Evolutionary conservation across 1,139 yeast species (phyloP).

Genomic region (Kodamaea fungicola): DNA sequence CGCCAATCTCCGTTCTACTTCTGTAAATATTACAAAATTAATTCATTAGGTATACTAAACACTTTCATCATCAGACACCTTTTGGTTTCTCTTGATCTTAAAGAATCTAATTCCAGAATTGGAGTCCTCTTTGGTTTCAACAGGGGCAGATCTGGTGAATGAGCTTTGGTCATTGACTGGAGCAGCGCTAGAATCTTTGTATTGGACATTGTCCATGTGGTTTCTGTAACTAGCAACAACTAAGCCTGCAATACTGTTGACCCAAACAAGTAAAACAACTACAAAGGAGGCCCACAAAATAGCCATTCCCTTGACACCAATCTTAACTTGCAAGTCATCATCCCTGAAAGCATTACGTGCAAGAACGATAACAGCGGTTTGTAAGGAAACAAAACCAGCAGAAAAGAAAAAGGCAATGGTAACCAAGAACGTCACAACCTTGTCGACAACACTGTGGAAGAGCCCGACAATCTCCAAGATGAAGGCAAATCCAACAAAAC

Average conservation of each 20-base stretch:
- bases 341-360: conserved; percentile 61
- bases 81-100: conserved; percentile 68
- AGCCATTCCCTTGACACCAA: conserved; percentile 61
- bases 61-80: conserved; percentile 58
- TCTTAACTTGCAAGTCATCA: conserved; percentile 37
- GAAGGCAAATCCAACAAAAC: conserved; percentile 47
- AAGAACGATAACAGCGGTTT: conserved; percentile 65
- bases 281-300: conserved; percentile 69
- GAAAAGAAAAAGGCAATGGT: conserved; percentile 51
- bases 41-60: conserved; percentile 28
- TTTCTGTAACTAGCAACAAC: conserved; percentile 45
- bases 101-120: conserved; percentile 68
- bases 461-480: conserved; percentile 41
- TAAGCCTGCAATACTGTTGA: conserved; percentile 53
- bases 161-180: conserved; percentile 40
- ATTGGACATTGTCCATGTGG: conserved; percentile 36
- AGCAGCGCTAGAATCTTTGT: conserved; percentile 10
- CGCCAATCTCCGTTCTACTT: neutral
- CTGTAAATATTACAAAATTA: neutral
- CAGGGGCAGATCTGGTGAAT: conserved; percentile 40
- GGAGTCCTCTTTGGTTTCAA: conserved; percentile 31
- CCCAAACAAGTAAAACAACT: conserved; percentile 47
- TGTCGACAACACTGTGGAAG: conserved; percentile 45
- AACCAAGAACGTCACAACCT: conserved; percentile 52
- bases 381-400: conserved; percentile 59